Conservation (phyloP, 2,329 filamentous ascomycete genomes). For the Elsinoe perseae region DNA sequence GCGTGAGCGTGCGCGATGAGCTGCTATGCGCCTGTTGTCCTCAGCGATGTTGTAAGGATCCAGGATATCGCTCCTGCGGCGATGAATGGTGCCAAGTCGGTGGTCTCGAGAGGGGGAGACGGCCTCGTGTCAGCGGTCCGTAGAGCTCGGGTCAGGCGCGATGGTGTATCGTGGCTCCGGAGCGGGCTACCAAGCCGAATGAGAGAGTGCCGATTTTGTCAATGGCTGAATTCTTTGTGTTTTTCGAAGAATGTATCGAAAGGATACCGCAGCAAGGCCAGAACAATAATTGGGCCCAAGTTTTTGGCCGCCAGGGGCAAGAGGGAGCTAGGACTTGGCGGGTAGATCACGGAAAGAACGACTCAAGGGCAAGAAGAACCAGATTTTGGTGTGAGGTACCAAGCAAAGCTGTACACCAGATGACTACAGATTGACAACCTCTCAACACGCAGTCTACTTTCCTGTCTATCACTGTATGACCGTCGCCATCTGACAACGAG, state of each 20-base stretch:
- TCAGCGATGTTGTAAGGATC: not conserved
- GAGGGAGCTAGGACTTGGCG: conserved; percentile 4
- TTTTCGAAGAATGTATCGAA: not conserved
- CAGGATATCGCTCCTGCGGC: not conserved
- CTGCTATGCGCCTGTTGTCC: not conserved
- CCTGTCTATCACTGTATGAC: too few relatives aligned
- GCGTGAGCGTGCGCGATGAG: not conserved
- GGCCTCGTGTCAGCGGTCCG: conserved; percentile 5
- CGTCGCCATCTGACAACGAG: too few relatives aligned
- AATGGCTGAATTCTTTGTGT: not conserved
- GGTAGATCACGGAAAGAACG: conserved; percentile 3
- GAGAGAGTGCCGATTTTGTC: not conserved
- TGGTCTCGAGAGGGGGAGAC: not conserved
- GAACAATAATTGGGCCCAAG: not conserved
- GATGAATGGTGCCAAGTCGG: not conserved
- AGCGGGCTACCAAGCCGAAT: not conserved
- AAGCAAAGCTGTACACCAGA: not conserved
- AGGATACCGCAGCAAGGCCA: not conserved
- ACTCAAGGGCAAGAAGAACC: conserved; percentile 6
- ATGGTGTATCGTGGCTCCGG: not conserved
- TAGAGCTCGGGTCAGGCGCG: not conserved
- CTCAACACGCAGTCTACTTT: too few relatives aligned
- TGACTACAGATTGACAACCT: not conserved
- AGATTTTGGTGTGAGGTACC: too few relatives aligned
- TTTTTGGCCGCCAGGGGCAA: not conserved